These are phyloP conservation scores for Phytophthora fragariaefolia DNA, from an alignment of 352 stramenopile genomes.

Conservation along the genomic window DNA sequence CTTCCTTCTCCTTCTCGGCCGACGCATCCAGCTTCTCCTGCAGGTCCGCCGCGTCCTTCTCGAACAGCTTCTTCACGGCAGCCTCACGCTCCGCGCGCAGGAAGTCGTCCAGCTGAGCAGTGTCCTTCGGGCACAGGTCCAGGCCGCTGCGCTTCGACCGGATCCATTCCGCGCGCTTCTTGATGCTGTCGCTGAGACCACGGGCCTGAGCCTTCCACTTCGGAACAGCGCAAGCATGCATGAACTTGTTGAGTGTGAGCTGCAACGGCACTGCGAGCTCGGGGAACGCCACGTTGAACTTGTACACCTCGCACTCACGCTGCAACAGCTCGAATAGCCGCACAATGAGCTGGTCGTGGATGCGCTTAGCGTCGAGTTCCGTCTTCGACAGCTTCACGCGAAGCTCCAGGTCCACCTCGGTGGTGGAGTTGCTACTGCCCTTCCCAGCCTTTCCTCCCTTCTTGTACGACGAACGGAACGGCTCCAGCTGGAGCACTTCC, in stretches of 20 bases:
- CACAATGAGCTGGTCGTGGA: conserved; percentile 93
- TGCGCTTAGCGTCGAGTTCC: conserved; percentile 78
- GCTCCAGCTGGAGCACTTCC: conserved; percentile 93
- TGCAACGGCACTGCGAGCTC: conserved; percentile 93
- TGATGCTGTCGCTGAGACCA: conserved; percentile 69
- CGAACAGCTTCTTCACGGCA: conserved; percentile 88
- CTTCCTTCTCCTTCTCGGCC: conserved; percentile 48
- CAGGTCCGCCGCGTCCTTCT: conserved; percentile 63
- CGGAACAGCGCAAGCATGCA: conserved; percentile 74
- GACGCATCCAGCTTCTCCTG: conserved; percentile 77
- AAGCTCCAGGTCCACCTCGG: conserved; percentile 78
- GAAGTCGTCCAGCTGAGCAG: conserved; percentile 89
- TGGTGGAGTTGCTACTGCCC: conserved; percentile 37
- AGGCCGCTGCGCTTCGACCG: conserved; percentile 92
- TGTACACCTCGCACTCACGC: conserved; percentile 95
- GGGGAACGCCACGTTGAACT: conserved; percentile 95
- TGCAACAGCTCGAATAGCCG: conserved; percentile 95
- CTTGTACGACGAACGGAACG: conserved; percentile 90
- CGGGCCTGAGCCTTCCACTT: conserved; percentile 82
- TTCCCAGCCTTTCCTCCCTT: conserved; percentile 49
- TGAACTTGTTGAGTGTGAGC: conserved; percentile 91
- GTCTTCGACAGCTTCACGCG: conserved; percentile 94
- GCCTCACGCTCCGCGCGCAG: conserved; percentile 80
- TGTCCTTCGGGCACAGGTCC: conserved; percentile 87
- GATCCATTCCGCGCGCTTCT: conserved; percentile 83